phyloP scores from a whole-genome alignment of 257 asterid species.

The Cynanchum wilfordii region DNA sequence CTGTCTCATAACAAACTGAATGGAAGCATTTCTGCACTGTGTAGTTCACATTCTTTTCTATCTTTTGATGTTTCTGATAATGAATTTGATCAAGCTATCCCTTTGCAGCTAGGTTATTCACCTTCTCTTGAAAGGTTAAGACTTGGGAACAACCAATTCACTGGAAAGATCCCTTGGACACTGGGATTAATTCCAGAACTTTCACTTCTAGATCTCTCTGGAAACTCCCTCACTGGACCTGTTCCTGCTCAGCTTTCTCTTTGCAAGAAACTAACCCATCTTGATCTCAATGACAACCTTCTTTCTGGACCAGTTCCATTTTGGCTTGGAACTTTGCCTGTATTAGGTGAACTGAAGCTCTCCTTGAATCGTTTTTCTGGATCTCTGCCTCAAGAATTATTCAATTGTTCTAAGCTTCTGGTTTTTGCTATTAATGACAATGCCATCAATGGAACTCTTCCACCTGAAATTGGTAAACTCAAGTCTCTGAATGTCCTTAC shows the following conservation, averaged over 20 bases:
- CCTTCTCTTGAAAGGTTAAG: conserved; percentile 66
- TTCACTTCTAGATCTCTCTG: conserved; percentile 67
- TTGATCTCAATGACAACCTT: conserved; percentile 70
- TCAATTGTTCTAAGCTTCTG: conserved; percentile 65
- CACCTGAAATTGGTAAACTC: conserved; percentile 55
- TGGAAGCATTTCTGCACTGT: conserved; percentile 72
- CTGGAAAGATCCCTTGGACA: conserved; percentile 67
- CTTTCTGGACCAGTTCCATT: conserved; percentile 64
- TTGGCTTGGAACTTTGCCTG: conserved; percentile 79
- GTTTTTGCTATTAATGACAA: conserved; percentile 52
- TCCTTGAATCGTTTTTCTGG: conserved; percentile 58
- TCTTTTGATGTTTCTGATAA: conserved; percentile 81
- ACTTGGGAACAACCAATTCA: conserved; percentile 61
- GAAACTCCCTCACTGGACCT: conserved; percentile 56
- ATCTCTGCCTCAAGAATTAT: conserved; percentile 50
- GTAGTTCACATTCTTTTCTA: conserved; percentile 52
- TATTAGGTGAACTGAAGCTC: conserved; percentile 77
- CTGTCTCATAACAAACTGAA: conserved; percentile 59
- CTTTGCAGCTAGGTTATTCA: conserved; percentile 61
- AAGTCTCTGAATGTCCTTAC: conserved; percentile 69
- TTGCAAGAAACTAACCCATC: conserved; percentile 63
- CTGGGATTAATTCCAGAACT: conserved; percentile 53
- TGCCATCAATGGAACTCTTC: conserved; percentile 59
- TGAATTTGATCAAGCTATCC: conserved; percentile 61
- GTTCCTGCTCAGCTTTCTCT: conserved; percentile 66